Evolutionary conservation across 2,329 filamentous ascomycete genomes (phyloP).

Genomic region (Davidsoniella australis): DNA sequence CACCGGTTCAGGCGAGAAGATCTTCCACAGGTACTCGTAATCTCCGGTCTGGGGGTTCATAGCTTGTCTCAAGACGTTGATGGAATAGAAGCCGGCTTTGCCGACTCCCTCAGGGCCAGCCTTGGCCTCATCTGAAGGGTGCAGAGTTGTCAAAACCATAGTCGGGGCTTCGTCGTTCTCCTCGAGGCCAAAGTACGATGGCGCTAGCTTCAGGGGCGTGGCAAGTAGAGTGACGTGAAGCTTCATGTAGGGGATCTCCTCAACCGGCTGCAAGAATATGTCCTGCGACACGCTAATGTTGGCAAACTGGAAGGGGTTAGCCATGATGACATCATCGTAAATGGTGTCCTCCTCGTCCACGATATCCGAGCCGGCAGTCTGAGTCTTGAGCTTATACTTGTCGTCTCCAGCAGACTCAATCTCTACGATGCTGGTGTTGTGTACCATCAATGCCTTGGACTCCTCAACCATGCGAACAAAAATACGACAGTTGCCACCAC

Average conservation of each 20-base stretch:
- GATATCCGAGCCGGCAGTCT: constrained; percentile 17
- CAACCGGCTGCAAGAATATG: constrained; percentile 53
- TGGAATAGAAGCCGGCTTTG: constrained; percentile 65
- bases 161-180: constrained; percentile 44
- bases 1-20: constrained; percentile 41
- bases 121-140: constrained; percentile 33
- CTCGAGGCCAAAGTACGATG: constrained; percentile 53
- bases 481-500: constrained; percentile 86
- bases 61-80: constrained; percentile 53
- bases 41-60: constrained; percentile 39
- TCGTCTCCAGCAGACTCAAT: constrained; percentile 23
- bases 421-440: constrained; percentile 50
- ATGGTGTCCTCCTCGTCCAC: constrained; percentile 25
- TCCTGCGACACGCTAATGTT: constrained; percentile 44
- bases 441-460: constrained; percentile 41
- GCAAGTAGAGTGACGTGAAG: constrained; percentile 84
- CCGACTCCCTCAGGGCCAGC: constrained; percentile 45
- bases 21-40: constrained; percentile 45
- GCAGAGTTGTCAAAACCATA: constrained; percentile 69
- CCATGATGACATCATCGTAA: constrained; percentile 71
- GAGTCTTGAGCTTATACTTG: constrained; percentile 1
- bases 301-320: constrained; percentile 68
- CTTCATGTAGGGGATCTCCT: constrained; percentile 67
- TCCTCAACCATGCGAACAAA: constrained; percentile 64
- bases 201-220: constrained; percentile 54